Conservation (phyloP, 805 yeast genomes). For the Metschnikowia henanensis region DNA sequence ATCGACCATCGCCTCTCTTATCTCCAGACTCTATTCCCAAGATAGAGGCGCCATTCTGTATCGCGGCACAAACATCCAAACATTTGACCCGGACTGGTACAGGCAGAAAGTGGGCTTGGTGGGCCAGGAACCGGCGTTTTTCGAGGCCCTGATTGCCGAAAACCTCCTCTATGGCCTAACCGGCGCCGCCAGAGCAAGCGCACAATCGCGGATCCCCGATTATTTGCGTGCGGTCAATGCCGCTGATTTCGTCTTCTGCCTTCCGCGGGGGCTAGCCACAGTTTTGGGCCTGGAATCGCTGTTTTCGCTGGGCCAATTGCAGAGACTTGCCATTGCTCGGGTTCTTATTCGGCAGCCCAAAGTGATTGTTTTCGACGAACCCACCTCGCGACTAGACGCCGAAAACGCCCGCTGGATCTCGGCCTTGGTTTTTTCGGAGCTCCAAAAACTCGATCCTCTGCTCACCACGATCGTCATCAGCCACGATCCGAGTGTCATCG, state of each 20-base stretch:
- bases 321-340: conserved; percentile 80
- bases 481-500: conserved; percentile 70
- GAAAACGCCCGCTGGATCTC: conserved; percentile 53
- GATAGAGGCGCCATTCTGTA: conserved; percentile 41
- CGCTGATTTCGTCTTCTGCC: conserved; percentile 49
- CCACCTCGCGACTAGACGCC: conserved; percentile 84
- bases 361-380: conserved; percentile 78
- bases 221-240: conserved; percentile 49
- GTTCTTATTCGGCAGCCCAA: conserved; percentile 70
- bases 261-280: conserved; percentile 63
- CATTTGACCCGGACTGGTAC: conserved; percentile 46
- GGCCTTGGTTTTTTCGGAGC: conserved; percentile 40
- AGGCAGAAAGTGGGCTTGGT: conserved; percentile 65
- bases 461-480: conserved; percentile 63
- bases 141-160: conserved; percentile 70
- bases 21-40: conserved; percentile 53
- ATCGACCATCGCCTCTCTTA: conserved; percentile 64
- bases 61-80: conserved; percentile 47
- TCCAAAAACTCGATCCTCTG: conserved; percentile 18
- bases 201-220: conserved; percentile 34
- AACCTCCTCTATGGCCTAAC: conserved; percentile 65
- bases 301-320: conserved; percentile 91
- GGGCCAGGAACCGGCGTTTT: conserved; percentile 70
- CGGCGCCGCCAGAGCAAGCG: conserved; percentile 16
- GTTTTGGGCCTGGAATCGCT: conserved; percentile 48